Evolutionary conservation across 345 rosid genomes (phyloP).

Genomic region (Cardiospermum halicacabum): DNA sequence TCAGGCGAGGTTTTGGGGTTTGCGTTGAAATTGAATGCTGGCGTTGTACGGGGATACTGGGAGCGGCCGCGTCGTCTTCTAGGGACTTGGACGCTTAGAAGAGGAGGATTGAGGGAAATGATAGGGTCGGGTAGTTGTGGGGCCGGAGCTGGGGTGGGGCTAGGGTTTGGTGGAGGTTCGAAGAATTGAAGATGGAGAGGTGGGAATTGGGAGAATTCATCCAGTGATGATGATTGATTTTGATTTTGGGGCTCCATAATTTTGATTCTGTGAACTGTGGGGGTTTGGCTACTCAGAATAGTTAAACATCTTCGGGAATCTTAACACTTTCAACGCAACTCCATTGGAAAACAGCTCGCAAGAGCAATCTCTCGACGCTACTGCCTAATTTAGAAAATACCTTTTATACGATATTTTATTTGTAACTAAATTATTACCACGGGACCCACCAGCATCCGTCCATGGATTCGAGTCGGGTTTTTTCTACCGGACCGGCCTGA

Average conservation of each 20-base stretch:
- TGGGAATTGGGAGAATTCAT: conserved; percentile 32
- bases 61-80: conserved; percentile 87
- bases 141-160: conserved; percentile 23
- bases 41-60: conserved; percentile 42
- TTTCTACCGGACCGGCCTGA: no score
- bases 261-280: background rate
- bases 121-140: conserved; percentile 22
- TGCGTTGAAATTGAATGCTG: conserved; percentile 31
- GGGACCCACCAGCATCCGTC: no score
- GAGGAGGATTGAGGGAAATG: conserved; percentile 29
- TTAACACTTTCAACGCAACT: no score
- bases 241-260: conserved; percentile 42
- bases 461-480: no score
- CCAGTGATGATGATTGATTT: conserved; percentile 26
- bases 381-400: no score
- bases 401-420: no score
- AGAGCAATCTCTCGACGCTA: no score
- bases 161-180: conserved; percentile 37
- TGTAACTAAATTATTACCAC: no score
- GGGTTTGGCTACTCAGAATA: background rate
- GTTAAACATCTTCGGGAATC: no score
- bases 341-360: no score
- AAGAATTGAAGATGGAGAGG: conserved; percentile 34
- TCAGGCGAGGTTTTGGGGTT: conserved; percentile 20
- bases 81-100: conserved; percentile 47